Evolutionary conservation across 2,329 filamentous ascomycete genomes (phyloP), one percentile per base, ranked within the genome.

Genomic region (Didymella arachidicola): DNA sequence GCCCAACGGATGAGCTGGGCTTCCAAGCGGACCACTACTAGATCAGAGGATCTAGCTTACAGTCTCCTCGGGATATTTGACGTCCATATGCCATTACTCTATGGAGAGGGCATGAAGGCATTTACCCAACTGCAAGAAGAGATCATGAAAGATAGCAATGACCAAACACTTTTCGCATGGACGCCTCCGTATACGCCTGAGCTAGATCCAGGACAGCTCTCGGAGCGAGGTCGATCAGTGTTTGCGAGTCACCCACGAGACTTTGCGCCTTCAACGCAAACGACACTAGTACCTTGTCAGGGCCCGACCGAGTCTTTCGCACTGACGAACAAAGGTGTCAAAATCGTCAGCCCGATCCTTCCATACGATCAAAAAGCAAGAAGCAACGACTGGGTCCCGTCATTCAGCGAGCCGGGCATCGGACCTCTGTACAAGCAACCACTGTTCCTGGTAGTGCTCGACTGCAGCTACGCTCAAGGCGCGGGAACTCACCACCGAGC

Each of bases 81-180:
- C 16, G 18, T 51, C 7, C 43, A 27, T 8, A 51, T 43, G 29
- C 18, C 29, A 12, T 29, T 53, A 2, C 11, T 43, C 2, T 52
- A 52, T 10, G 48, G 38, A n/a, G 38, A 52, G 27, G 29, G 48
- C 3, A 11, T 14, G 0, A 44, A 52, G 12, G 48, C 39, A 12
- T 44, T 52, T 8, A 5, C 10, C 1, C 18, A 38, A 7, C 29
- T 52, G 1, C 48, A 52, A 16, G 27, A 52, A 7, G 38, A 43
- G 19, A 52, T 52, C 3, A 43, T 52, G 48, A 52, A 34, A 7
- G 27, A 52, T 18, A 52, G 27, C 5, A 44, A 12, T 18, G 48
- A 44, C 2, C 27, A 52, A 7, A 52, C 18, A 6, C 27, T 52
- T 0, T 36, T 44, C 14, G 48, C 48, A 1, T 44, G 48, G 48